Conservation (phyloP, 192 early-diverging fungal genomes). For the Funneliformis geosporum region DNA sequence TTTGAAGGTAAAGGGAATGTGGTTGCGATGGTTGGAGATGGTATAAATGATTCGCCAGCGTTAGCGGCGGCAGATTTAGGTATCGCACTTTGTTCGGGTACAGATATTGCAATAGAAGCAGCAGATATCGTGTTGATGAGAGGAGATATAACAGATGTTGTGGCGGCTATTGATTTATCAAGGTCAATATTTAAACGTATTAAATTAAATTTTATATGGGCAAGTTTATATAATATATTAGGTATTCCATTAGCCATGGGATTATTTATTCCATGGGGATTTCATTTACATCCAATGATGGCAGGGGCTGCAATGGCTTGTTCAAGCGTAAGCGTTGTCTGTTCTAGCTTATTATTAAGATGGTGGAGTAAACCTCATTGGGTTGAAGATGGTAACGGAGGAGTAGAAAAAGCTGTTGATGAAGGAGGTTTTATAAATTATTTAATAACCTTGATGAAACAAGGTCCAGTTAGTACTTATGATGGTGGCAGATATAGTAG, state of each 20-base stretch:
- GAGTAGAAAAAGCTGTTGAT: not conserved
- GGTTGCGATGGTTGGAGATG: constrained; percentile 96
- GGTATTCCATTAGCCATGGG: constrained; percentile 97
- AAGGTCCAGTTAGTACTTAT: not conserved
- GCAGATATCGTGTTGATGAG: constrained; percentile 93
- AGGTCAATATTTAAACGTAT: constrained; percentile 85
- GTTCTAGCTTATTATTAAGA: constrained; percentile 83
- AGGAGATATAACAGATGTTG: constrained; percentile 83
- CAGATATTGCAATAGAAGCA: constrained; percentile 95
- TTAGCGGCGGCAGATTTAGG: constrained; percentile 85
- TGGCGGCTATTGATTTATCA: constrained; percentile 83
- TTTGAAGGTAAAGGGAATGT: constrained; percentile 43
- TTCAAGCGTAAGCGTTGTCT: constrained; percentile 90
- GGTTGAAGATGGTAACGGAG: constrained; percentile 31
- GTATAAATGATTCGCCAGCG: constrained; percentile 93
- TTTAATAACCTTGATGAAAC: not conserved
- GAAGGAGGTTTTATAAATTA: not conserved
- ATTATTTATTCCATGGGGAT: constrained; percentile 82
- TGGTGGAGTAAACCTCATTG: constrained; percentile 54
- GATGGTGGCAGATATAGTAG: not conserved
- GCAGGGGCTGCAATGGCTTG: constrained; percentile 95
- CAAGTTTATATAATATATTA: constrained; percentile 85
- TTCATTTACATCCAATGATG: constrained; percentile 87
- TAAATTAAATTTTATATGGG: constrained; percentile 87
- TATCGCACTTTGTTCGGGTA: constrained; percentile 86